phyloP scores from a whole-genome alignment of 164 flowering plant genomes.

The Kingdonia uniflora region DNA sequence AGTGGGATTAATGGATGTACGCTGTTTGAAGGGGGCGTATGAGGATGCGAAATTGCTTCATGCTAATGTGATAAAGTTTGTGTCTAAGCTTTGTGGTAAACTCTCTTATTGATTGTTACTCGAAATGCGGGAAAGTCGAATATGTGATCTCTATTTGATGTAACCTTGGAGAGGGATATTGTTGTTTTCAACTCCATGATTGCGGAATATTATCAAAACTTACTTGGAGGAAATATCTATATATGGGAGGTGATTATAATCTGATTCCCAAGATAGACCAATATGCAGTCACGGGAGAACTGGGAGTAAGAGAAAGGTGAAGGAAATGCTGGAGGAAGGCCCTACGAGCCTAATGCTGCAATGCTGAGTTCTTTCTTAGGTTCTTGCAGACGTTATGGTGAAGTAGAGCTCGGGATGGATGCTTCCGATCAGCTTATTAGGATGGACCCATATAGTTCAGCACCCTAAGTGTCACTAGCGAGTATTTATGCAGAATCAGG shows the following conservation, averaged over 20 bases:
- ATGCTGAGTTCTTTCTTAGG: constrained; percentile 40
- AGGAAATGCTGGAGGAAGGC: constrained; percentile 40
- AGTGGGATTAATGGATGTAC: constrained; percentile 26
- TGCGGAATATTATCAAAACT: constrained; percentile 30
- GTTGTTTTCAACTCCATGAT: constrained; percentile 35
- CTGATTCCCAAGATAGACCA: constrained; percentile 39
- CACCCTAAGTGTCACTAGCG: constrained; percentile 30
- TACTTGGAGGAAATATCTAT: constrained; percentile 28
- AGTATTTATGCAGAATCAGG: constrained; percentile 35
- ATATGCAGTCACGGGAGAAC: constrained; percentile 38
- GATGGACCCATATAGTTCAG: constrained; percentile 22
- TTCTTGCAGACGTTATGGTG: constrained; percentile 33
- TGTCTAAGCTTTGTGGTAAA: constrained; percentile 28
- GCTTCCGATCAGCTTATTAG: constrained; percentile 26
- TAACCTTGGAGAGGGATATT: constrained; percentile 18
- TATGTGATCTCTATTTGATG: constrained; percentile 23
- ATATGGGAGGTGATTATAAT: constrained; percentile 27
- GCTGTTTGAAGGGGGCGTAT: constrained; percentile 4
- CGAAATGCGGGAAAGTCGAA: constrained; percentile 30
- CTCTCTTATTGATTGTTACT: constrained; percentile 37
- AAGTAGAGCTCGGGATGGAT: constrained; percentile 30
- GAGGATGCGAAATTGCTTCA: constrained; percentile 23
- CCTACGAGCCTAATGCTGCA: constrained; percentile 31
- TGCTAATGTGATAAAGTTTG: constrained; percentile 33
- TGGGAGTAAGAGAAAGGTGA: constrained; percentile 36